Evolutionary conservation across 768 basidiomycete genomes (phyloP).

Genomic region (Sporobolomyces roseus): DNA sequence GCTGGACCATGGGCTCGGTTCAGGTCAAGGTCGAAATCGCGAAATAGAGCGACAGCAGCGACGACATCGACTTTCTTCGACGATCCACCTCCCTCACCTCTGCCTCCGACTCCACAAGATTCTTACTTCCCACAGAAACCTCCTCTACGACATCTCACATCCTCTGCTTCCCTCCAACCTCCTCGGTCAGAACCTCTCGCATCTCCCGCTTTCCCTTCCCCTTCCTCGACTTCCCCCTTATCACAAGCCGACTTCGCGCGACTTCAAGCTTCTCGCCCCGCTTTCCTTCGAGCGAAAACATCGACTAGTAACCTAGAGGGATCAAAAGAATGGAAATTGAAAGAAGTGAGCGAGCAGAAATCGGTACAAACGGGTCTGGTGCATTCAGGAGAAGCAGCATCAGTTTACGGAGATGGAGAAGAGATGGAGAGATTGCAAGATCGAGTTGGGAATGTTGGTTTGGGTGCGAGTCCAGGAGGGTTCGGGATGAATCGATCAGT

Average conservation of each 20-base stretch:
- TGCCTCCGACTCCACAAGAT: neutral
- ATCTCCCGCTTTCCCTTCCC: neutral
- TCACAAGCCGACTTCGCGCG: constrained; percentile 12
- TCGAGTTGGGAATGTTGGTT: neutral
- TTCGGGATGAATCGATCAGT: neutral
- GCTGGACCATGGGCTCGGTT: constrained; percentile 12
- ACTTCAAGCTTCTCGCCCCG: constrained; percentile 4
- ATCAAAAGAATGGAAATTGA: constrained; percentile 1
- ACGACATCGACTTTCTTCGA: constrained; percentile 2
- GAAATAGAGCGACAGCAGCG: neutral
- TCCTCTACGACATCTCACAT: neutral
- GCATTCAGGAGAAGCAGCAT: neutral
- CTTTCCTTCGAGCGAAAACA: constrained; percentile 18
- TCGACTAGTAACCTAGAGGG: neutral
- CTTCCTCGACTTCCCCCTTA: neutral
- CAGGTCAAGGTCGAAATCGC: neutral
- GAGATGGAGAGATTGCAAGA: neutral
- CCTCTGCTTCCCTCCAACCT: neutral
- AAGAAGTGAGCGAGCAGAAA: neutral
- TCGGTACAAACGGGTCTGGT: neutral
- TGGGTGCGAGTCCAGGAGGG: neutral
- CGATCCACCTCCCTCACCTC: neutral
- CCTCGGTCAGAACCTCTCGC: neutral
- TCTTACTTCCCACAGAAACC: neutral
- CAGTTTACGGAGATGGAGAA: neutral